Percentiles rank a stretch among this genome's conserved stretches.
Conservation (phyloP, 1,284 basidiomycete species). For the Chondrostereum purpureum region DNA sequence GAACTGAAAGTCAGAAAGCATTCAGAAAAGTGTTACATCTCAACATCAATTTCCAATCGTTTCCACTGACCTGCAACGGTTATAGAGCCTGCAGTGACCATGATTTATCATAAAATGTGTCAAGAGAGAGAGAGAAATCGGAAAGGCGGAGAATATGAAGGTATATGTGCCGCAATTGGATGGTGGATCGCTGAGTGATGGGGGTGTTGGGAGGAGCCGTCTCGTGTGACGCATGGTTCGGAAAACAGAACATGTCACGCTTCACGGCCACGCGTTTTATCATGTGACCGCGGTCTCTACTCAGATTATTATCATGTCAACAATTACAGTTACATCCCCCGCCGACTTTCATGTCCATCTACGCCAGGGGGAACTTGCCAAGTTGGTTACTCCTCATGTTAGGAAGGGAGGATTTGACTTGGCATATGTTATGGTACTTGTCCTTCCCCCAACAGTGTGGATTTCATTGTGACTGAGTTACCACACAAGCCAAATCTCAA, state of each 20-base stretch:
- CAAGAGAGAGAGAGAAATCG: not conserved
- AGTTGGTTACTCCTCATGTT: constrained; percentile 89
- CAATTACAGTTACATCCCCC: constrained; percentile 59
- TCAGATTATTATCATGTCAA: constrained; percentile 27
- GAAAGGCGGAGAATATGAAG: not conserved
- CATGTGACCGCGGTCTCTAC: constrained; percentile 29
- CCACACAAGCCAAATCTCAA: constrained; percentile 80
- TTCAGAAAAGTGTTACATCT: constrained; percentile 4
- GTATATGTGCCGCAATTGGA: not conserved
- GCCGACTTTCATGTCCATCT: constrained; percentile 98
- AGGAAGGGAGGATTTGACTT: constrained; percentile 82
- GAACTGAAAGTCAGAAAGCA: constrained; percentile 48
- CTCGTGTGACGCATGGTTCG: not conserved
- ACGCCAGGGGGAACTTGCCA: constrained; percentile 78
- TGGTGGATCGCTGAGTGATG: constrained; percentile 1
- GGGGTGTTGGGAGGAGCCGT: not conserved
- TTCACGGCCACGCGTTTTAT: constrained; percentile 25
- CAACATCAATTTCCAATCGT: no score
- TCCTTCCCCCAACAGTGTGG: constrained; percentile 6
- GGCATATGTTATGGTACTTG: constrained; percentile 91
- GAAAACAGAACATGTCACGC: not conserved
- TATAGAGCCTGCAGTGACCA: constrained; percentile 82
- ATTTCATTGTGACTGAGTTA: constrained; percentile 14
- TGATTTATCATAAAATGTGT: constrained; percentile 25
- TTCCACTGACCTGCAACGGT: constrained; percentile 79